Evolutionary conservation across 306 rosid genomes (phyloP), one percentile per base, ranked within the genome.

Genomic region (Prunus davidiana): DNA sequence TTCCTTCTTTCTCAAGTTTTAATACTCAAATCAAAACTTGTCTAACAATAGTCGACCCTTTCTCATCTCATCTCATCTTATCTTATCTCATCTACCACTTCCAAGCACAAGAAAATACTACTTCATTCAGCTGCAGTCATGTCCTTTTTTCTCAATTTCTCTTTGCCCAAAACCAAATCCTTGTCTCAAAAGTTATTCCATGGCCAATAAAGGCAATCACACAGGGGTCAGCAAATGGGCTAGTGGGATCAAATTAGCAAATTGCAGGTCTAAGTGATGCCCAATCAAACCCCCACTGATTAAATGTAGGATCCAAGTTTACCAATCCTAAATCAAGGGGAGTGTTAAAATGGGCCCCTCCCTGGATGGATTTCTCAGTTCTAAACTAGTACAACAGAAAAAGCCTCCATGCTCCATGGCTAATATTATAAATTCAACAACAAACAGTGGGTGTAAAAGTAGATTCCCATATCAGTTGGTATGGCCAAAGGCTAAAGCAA

Each of bases 391-490:
- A 54, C 24, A 41, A 19, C 63, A 52, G 22, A 54, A n/a, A 25
- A 24, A 3, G 66, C 34, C 34, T 60, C 58, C 32, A 11, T 66
- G 45, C 79, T 20, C 32, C 2, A 24, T 20, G 20, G 32, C 12
- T 7, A 6, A 18, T 30, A 20, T 52, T 32, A 54, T 72, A 64
- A 61, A 27, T 78, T 74, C 20, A 54, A 66, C 10, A 56, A 61
- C 41, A 14, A 77, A 9, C 71, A 28, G 45, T 25, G 63, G 61
- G 65, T 83, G 83, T 60, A 76, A 79, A 90, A 86, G 92, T 74
- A 73, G 88, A 86, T 78, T 83, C 92, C 79, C 71, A 5, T 52
- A 58, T 10, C 66, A 74, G n/a, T 67, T 51, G 87, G 79, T 46
- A 65, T 49, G 76, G 34, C 58, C 8, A 68, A 72, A 58, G 79